Conservation (phyloP, 306 rosid species). For the Gleditsia sinensis region DNA sequence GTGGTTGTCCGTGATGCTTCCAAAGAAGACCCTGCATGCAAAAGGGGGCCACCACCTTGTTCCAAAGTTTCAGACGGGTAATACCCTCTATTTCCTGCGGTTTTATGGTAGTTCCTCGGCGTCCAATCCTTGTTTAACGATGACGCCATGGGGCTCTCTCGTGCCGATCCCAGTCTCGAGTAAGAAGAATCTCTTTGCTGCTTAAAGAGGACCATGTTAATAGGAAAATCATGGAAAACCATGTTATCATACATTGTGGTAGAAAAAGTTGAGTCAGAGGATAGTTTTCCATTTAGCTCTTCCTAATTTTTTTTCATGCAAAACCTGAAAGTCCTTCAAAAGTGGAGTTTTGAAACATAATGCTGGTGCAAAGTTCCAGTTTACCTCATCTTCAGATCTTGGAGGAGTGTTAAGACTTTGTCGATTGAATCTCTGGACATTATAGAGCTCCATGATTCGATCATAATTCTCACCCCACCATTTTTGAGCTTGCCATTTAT, state of each 20-base stretch:
- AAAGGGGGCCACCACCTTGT: constrained; percentile 49
- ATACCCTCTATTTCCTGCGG: constrained; percentile 53
- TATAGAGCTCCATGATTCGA: constrained; percentile 89
- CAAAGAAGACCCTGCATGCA: constrained; percentile 50
- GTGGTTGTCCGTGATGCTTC: constrained; percentile 87
- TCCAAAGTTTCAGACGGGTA: constrained; percentile 51
- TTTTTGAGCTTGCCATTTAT: constrained; percentile 91
- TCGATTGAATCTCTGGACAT: constrained; percentile 86
- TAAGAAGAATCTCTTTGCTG: constrained; percentile 77
- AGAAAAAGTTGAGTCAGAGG: neutral
- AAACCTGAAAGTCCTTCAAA: neutral
- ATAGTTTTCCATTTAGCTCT: neutral
- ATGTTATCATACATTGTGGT: neutral
- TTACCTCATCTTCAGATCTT: constrained; percentile 89
- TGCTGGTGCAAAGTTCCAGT: neutral
- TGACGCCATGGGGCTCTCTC: constrained; percentile 64
- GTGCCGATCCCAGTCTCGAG: constrained; percentile 58
- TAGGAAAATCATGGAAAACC: neutral
- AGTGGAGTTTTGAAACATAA: neutral
- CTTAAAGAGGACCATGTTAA: constrained; percentile 18
- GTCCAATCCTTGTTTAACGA: constrained; percentile 59
- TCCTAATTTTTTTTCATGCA: neutral
- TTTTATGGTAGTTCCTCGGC: constrained; percentile 60
- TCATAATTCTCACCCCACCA: constrained; percentile 99
- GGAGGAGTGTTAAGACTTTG: constrained; percentile 86